Evolutionary conservation across 2,329 filamentous ascomycete genomes (phyloP).

Genomic region (Ilyonectria robusta): DNA sequence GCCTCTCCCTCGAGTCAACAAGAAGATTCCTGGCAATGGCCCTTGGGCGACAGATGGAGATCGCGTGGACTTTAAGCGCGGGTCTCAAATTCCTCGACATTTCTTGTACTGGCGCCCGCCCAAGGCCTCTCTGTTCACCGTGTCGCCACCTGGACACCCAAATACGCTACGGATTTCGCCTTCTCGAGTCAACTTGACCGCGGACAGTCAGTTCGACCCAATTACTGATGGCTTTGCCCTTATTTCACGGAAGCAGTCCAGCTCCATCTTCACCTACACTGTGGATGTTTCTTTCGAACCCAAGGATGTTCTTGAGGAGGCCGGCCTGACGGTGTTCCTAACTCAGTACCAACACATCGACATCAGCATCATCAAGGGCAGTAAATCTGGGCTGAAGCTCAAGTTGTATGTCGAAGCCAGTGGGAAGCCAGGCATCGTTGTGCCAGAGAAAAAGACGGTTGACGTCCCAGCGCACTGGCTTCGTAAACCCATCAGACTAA

Average conservation of each 20-base stretch:
- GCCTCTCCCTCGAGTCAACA: slow-evolving; percentile 39
- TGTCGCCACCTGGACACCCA: slow-evolving; percentile 59
- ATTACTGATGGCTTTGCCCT: slow-evolving; percentile 5
- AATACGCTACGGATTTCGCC: slow-evolving; percentile 63
- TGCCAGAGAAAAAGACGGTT: neutral
- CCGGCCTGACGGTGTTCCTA: slow-evolving; percentile 67
- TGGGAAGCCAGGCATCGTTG: neutral
- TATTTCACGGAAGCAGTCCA: slow-evolving; percentile 15
- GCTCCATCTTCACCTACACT: slow-evolving; percentile 14
- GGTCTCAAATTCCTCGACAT: slow-evolving; percentile 3
- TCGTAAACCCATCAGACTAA: neutral
- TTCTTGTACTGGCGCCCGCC: slow-evolving; percentile 51
- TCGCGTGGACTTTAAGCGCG: neutral
- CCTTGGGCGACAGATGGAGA: slow-evolving; percentile 11
- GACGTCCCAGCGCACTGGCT: slow-evolving; percentile 18
- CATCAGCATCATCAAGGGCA: slow-evolving; percentile 57
- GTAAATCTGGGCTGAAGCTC: slow-evolving; percentile 48
- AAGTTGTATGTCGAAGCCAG: neutral
- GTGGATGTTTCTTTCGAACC: slow-evolving; percentile 54
- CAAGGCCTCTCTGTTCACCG: slow-evolving; percentile 58
- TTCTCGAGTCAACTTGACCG: slow-evolving; percentile 68
- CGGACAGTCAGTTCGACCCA: neutral
- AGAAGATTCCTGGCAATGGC: slow-evolving; percentile 7
- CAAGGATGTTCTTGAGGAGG: slow-evolving; percentile 59
- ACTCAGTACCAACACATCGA: slow-evolving; percentile 68